phyloP scores from a whole-genome alignment of 495 filamentous ascomycete species.

The Daldinia childiae region DNA sequence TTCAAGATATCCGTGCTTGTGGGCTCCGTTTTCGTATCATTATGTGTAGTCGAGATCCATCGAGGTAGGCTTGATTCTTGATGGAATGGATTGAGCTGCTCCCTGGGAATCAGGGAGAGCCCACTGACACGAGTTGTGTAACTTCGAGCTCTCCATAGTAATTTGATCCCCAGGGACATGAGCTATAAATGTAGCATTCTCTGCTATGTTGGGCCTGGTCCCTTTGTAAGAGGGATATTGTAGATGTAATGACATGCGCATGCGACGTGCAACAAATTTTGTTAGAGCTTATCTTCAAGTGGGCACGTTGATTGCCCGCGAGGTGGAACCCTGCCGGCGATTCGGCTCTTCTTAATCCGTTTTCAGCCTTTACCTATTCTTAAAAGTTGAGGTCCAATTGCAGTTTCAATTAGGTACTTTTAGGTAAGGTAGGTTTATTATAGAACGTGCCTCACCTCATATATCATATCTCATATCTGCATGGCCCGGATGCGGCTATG shows the following conservation, averaged over 20 bases:
- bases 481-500: not conserved
- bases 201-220: slow-evolving; percentile 10
- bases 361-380: no score
- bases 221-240: slow-evolving; percentile 2
- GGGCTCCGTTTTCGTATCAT: not conserved
- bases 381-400: not conserved
- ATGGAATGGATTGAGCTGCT: slow-evolving; percentile 24
- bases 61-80: slow-evolving; percentile 12
- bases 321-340: not conserved
- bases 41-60: slow-evolving; percentile 21
- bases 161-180: slow-evolving; percentile 57
- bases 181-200: slow-evolving; percentile 49
- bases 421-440: not conserved
- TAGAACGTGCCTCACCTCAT: not conserved
- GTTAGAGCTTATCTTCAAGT: slow-evolving; percentile 13
- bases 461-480: not conserved
- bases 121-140: slow-evolving; percentile 29
- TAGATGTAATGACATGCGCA: not conserved
- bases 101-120: slow-evolving; percentile 51
- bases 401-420: no score
- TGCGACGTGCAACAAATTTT: slow-evolving; percentile 12
- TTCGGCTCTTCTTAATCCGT: slow-evolving; percentile 13
- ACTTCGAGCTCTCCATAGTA: slow-evolving; percentile 48
- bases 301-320: not conserved
- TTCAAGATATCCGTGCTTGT: not conserved